Evolutionary conservation across 2,329 filamentous ascomycete species (phyloP), one percentile per base, ranked within the genome.

Genomic region (Ceratocystis harringtonii): DNA sequence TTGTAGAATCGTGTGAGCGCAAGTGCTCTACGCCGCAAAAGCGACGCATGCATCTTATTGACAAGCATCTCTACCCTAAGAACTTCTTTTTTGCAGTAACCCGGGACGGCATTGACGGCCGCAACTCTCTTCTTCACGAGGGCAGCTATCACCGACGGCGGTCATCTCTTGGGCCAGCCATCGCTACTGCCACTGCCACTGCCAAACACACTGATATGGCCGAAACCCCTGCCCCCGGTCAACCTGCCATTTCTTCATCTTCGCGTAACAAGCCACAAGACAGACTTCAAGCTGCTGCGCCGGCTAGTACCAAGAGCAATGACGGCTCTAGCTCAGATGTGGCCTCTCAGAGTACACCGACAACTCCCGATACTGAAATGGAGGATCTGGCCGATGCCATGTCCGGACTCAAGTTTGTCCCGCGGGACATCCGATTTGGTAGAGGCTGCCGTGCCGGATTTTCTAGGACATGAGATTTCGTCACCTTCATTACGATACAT

Each of bases 1-100:
- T 97, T 71, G 85, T 96, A 5, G 88, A 96, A 72, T 86, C 81
- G 61, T 99, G 94, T 74, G 89, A 94, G 67, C 84, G 88, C 69
- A 86, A 90, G 73, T 96, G 92, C 76, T 84, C 83, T 65, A 91
- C 89, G 3, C 85, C 88, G 36, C 85, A 89, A 71, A 97, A 96
- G 75, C 84, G 94, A 57, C 82, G 89, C 43, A 84, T 90, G 73
- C 92, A 99, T 78, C 80, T 96, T 69, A 90, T 96, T 70, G 92
- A 96, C 78, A 96, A 96, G 76, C 94, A 99, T 75, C 82, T 87
- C 76, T 99, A 94, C 72, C 92, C 92, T 10, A 85, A 84, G 72
- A 88, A 89, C 71, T 96, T 91, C 76, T 92, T 95, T 75, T 96
- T 95, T 71, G 84, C 85, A 62, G 83, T 97, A 63, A 87, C 95